Evolutionary conservation across 202 grass and related monocot species (phyloP), one percentile per base, ranked within the genome.

Genomic region (Schoenoplectus tabernaemontani): DNA sequence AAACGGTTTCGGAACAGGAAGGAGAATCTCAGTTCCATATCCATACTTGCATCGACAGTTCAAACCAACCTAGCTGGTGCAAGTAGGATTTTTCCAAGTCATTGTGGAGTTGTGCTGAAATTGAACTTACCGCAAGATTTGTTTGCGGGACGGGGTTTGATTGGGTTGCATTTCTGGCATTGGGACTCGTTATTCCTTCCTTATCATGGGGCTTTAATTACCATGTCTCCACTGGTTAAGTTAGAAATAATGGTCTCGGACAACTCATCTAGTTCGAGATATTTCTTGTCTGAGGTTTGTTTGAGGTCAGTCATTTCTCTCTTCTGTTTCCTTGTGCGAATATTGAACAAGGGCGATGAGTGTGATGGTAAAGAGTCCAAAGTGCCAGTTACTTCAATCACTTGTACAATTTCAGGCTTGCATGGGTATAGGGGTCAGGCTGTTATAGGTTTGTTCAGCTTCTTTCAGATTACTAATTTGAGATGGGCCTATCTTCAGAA

Each of bases 251-350:
- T 86, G 88, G 62, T 94, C 79, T 53, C 87, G 42, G 92, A 99
- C 61, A 85, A 82, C 84, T 39, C 36, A 85, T 85, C 76, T 78
- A 88, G 90, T 78, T 85, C 83, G 47, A 91, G 73, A 81, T 88
- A 91, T 61, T 48, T 99, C 60, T 77, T 86, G 60, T 73, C 95
- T 74, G 83, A 89, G 72, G 83, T 87, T 62, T 90, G 83, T 78
- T 91, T 99, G 87, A 89, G 81, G 64, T 80, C 80, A 34, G 96
- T 88, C 59, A 92, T 95, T 79, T 95, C 90, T 78, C 79, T 99
- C 72, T 90, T 99, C 30, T 92, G 89, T 89, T 83, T 89, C 62
- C 85, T 99, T 82, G 84, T 81, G 47, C 59, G 83, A 85, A 86
- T 83, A 81, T 83, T 95, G 47, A 61, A 89, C 61, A 59, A 16